Conservation (phyloP, 768 basidiomycete species). For the Lentinula sp. region DNA sequence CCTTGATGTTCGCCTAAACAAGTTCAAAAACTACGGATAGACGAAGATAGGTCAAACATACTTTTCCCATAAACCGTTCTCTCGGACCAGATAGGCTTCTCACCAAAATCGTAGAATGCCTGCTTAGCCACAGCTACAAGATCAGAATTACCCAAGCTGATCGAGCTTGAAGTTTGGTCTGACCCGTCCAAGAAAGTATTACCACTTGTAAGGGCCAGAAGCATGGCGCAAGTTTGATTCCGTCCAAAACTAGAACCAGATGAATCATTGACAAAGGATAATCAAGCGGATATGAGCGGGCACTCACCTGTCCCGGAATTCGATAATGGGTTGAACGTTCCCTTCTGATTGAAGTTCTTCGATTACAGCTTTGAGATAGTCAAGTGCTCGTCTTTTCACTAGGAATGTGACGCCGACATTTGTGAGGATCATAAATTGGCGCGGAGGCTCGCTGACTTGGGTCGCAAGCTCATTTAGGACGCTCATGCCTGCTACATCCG, state of each 20-base stretch:
- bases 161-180: constrained; percentile 38
- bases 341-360: constrained; percentile 78
- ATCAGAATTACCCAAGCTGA: constrained; percentile 53
- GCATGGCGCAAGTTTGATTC: constrained; percentile 90
- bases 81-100: constrained; percentile 78
- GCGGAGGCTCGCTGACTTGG: constrained; percentile 69
- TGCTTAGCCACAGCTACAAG: constrained; percentile 72
- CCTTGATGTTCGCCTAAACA: constrained; percentile 58
- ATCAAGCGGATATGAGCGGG: neutral
- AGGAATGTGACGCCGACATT: constrained; percentile 83
- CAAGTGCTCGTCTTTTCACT: constrained; percentile 75
- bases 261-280: constrained; percentile 4
- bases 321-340: constrained; percentile 70
- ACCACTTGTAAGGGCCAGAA: constrained; percentile 77
- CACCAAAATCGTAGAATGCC: constrained; percentile 81
- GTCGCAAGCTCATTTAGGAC: constrained; percentile 75
- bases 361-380: constrained; percentile 76
- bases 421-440: constrained; percentile 83
- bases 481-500: constrained; percentile 32
- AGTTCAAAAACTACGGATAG: neutral
- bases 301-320: constrained; percentile 73
- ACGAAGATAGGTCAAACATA: constrained; percentile 22
- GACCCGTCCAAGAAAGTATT: constrained; percentile 70
- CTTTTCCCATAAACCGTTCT: constrained; percentile 71
- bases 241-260: constrained; percentile 66